Percentiles rank a stretch among this genome's conserved stretches.
These are phyloP conservation scores for Candida sp. DNA, from an alignment of 1,139 yeast species.

Conservation along the genomic window DNA sequence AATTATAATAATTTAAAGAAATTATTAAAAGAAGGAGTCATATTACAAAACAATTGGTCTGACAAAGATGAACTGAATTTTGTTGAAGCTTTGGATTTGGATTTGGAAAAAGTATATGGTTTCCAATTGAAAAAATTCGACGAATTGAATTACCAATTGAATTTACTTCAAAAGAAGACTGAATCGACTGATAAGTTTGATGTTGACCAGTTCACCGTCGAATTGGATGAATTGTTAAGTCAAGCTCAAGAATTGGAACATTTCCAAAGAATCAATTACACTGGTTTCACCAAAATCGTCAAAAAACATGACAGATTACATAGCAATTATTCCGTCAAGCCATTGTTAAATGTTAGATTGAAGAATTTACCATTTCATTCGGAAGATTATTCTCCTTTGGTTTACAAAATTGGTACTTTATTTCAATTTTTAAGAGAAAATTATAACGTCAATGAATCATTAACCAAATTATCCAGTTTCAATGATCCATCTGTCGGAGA, in stretches of 20 bases:
- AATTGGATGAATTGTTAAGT: conserved; percentile 70
- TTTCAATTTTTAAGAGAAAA: conserved; percentile 81
- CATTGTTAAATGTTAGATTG: conserved; percentile 82
- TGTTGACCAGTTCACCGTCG: conserved; percentile 53
- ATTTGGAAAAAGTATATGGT: conserved; percentile 86
- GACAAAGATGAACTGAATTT: conserved; percentile 82
- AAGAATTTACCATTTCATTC: conserved; percentile 88
- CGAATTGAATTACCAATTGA: conserved; percentile 62
- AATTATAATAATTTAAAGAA: conserved; percentile 77
- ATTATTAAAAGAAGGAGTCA: conserved; percentile 75
- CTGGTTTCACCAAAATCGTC: conserved; percentile 92
- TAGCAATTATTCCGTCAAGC: conserved; percentile 80
- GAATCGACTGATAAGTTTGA: conserved; percentile 42
- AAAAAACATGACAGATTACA: conserved; percentile 95
- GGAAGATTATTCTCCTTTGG: conserved; percentile 90
- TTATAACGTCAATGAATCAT: conserved; percentile 35
- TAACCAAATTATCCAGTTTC: conserved; percentile 44
- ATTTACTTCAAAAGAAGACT: conserved; percentile 53
- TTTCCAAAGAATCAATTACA: conserved; percentile 86
- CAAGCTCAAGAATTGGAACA: conserved; percentile 85
- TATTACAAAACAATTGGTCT: conserved; percentile 57
- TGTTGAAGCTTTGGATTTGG: conserved; percentile 77
- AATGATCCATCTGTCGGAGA: conserved; percentile 50
- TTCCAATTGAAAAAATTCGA: conserved; percentile 76
- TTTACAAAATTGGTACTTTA: conserved; percentile 80